These are phyloP conservation scores for Capsella bursapastoris DNA, from an alignment of 345 rosid genomes.

Conservation along the genomic window DNA sequence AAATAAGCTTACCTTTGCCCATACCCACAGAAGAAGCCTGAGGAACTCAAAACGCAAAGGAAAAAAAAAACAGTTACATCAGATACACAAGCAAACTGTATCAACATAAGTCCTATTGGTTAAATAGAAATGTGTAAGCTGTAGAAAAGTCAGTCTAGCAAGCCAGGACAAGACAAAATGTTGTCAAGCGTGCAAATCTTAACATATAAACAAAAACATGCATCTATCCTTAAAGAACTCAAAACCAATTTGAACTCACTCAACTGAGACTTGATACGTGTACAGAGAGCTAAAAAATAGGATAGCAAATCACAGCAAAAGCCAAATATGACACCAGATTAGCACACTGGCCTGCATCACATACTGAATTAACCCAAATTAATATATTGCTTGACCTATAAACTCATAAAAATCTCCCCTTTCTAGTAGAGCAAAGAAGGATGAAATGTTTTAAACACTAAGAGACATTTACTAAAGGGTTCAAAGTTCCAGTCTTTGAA, in stretches of 20 bases:
- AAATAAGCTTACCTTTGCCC: slow-evolving; percentile 84
- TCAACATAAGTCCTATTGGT: neutral
- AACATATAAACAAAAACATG: neutral
- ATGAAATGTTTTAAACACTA: neutral
- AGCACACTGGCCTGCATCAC: neutral
- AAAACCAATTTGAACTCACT: neutral
- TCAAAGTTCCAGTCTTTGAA: neutral
- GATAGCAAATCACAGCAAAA: neutral
- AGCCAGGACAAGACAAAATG: neutral
- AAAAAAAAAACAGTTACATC: neutral
- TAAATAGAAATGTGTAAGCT: neutral
- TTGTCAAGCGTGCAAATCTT: neutral
- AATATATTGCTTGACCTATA: neutral
- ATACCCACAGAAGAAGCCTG: slow-evolving; percentile 45
- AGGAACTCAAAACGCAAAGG: neutral
- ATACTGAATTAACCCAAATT: slow-evolving; percentile 1
- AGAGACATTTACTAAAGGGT: slow-evolving; percentile 11
- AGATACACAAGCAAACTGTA: slow-evolving; percentile 9
- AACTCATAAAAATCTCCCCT: neutral
- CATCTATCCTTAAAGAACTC: neutral
- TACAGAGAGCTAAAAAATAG: neutral
- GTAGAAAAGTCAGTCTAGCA: neutral
- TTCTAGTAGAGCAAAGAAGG: neutral
- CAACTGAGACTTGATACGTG: neutral
- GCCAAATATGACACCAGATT: slow-evolving; percentile 6